A percentile compares a stretch with the other conserved stretches of the same genome.
phyloP scores from a whole-genome alignment of 2,329 filamentous ascomycete genomes.

The Penicillium sp. region DNA sequence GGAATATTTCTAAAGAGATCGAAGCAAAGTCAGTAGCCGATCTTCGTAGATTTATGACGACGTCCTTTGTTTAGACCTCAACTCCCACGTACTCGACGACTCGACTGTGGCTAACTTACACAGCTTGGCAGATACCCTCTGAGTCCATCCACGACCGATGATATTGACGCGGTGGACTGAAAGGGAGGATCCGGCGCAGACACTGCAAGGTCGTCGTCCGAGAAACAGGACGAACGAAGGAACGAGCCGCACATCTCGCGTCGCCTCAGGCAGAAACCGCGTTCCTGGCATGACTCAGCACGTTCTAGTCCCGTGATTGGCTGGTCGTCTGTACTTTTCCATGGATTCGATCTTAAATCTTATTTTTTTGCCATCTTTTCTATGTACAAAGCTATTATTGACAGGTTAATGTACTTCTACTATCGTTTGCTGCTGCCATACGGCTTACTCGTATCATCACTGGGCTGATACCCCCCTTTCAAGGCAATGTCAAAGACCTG shows the following conservation, averaged over 20 bases:
- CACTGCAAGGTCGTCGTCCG: conserved; percentile 33
- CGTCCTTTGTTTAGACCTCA: conserved; percentile 7
- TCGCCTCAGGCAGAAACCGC: conserved; percentile 29
- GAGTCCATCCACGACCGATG: conserved; percentile 14
- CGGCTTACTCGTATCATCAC: conserved; percentile 30
- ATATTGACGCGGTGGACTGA: conserved; percentile 14
- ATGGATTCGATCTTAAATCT: conserved; percentile 5
- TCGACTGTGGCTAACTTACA: conserved; percentile 24
- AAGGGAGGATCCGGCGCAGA: conserved; percentile 21
- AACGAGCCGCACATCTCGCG: conserved; percentile 19
- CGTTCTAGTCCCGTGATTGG: conserved; percentile 8
- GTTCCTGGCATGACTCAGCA: conserved; percentile 26
- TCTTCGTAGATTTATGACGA: conserved; percentile 1
- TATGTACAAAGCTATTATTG: conserved; percentile 5
- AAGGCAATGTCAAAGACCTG: conserved; percentile 52
- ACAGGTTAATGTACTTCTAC: neutral
- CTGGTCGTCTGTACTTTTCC: neutral
- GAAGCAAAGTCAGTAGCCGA: conserved; percentile 5
- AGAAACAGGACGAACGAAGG: conserved; percentile 32
- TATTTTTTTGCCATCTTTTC: too few relatives aligned
- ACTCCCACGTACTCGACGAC: conserved; percentile 1
- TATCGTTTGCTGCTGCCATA: conserved; percentile 34
- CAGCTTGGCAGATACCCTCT: conserved; percentile 22
- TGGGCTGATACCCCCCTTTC: conserved; percentile 34
- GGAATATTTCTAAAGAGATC: conserved; percentile 11